Conservation (phyloP, 345 rosid species). For the Aurinia saxatilis region DNA sequence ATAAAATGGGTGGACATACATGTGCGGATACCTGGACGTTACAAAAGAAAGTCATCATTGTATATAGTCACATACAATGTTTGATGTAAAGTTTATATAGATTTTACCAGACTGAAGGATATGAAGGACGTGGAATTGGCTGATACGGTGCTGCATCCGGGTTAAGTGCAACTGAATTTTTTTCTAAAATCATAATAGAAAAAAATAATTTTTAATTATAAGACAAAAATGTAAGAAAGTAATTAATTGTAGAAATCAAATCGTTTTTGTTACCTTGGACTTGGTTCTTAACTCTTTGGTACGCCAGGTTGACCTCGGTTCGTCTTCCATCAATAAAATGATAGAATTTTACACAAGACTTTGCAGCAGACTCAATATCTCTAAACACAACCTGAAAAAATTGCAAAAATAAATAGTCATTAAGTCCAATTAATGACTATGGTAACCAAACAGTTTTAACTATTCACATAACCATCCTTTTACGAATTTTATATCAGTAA, state of each 20-base stretch:
- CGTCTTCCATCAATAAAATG: constrained; percentile 1
- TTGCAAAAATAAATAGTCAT: not conserved
- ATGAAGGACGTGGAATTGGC: too few species aligned
- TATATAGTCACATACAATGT: not conserved
- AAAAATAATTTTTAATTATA: too few species aligned
- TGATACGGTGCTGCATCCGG: too few species aligned
- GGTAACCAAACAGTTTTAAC: too few species aligned
- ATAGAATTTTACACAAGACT: not conserved
- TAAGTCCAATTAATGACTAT: too few species aligned
- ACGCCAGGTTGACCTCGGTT: constrained; percentile 10
- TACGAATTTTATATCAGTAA: too few species aligned
- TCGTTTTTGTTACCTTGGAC: not conserved
- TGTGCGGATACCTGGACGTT: not conserved
- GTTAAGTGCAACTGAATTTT: too few species aligned
- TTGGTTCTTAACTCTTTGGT: not conserved
- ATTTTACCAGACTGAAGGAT: too few species aligned
- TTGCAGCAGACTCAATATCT: not conserved
- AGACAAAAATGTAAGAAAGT: too few species aligned
- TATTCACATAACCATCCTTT: too few species aligned
- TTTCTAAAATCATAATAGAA: too few species aligned
- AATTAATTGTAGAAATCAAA: not conserved
- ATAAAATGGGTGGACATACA: not conserved
- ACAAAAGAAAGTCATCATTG: not conserved
- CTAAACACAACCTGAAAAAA: constrained; percentile 4
- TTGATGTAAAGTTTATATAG: too few species aligned